Conservation (phyloP, 2,329 filamentous ascomycete genomes). For the Alternaria sp. region DNA sequence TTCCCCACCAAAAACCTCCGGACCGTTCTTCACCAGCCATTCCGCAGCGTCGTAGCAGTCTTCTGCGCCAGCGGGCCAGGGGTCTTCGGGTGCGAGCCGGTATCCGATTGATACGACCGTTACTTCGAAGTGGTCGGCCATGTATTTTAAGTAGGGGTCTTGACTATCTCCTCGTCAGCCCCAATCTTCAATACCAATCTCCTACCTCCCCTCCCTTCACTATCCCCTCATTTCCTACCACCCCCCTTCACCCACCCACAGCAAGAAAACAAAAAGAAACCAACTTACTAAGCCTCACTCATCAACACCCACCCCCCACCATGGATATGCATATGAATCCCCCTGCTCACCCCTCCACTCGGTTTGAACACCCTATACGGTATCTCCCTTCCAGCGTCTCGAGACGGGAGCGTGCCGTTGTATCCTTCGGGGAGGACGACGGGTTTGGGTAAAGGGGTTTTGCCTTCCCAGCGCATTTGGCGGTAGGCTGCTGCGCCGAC, state of each 20-base stretch:
- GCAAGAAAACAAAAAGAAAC: no score
- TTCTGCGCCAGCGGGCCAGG: constrained; percentile 61
- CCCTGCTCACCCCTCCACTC: constrained; percentile 52
- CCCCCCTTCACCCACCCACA: no score
- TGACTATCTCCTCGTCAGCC: constrained; percentile 38
- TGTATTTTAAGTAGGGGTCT: constrained; percentile 57
- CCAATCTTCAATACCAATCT: neutral
- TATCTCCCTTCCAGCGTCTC: constrained; percentile 59
- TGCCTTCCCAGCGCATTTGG: constrained; percentile 60
- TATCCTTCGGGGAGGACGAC: constrained; percentile 55
- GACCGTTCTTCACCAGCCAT: constrained; percentile 59
- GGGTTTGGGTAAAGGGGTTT: constrained; percentile 59
- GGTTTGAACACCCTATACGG: constrained; percentile 61
- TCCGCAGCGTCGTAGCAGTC: constrained; percentile 65
- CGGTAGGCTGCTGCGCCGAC: constrained; percentile 62
- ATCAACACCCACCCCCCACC: constrained; percentile 59
- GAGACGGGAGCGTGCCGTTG: constrained; percentile 59
- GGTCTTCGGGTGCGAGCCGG: constrained; percentile 65
- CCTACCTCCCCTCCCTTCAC: neutral
- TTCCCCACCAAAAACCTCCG: constrained; percentile 51
- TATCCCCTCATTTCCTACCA: no score
- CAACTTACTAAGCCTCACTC: constrained; percentile 38
- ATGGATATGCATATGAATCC: constrained; percentile 63
- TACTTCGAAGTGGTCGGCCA: constrained; percentile 58
- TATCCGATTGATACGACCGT: constrained; percentile 65